Conservation (phyloP, 257 asterid species). For the Salvia splendens region DNA sequence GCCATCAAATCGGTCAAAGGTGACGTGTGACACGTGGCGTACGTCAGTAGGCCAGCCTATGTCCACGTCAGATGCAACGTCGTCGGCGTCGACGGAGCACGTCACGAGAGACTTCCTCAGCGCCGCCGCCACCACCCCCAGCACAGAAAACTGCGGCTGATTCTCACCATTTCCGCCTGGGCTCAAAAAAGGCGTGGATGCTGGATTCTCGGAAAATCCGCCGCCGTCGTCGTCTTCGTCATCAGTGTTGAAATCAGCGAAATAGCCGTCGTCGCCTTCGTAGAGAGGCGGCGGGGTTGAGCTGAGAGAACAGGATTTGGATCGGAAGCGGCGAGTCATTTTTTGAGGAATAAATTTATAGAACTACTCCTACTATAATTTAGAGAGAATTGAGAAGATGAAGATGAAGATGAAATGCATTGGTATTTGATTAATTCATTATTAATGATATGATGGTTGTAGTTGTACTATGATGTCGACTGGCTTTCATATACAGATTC, state of each 20-base stretch:
- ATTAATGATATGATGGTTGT: not conserved
- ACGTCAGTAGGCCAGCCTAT: slow-evolving; percentile 83
- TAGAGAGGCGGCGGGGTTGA: slow-evolving; percentile 30
- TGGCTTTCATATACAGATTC: too few relatives aligned
- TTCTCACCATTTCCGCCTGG: slow-evolving; percentile 5
- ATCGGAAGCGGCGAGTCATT: slow-evolving; percentile 68
- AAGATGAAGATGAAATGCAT: not conserved
- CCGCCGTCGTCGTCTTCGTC: slow-evolving; percentile 25
- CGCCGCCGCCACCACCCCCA: slow-evolving; percentile 60
- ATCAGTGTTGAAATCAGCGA: slow-evolving; percentile 35
- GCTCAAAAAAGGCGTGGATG: slow-evolving; percentile 46
- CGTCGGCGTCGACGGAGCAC: slow-evolving; percentile 64
- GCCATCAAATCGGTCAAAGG: slow-evolving; percentile 80
- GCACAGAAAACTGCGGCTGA: slow-evolving; percentile 48
- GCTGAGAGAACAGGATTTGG: slow-evolving; percentile 57
- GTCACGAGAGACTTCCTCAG: slow-evolving; percentile 69
- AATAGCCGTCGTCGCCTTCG: slow-evolving; percentile 41
- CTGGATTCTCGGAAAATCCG: slow-evolving; percentile 33
- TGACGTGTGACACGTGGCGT: slow-evolving; percentile 83
- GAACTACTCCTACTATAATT: too few relatives aligned
- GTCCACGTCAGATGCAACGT: slow-evolving; percentile 51
- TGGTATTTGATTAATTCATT: slow-evolving; percentile 1
- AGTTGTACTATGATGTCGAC: too few relatives aligned
- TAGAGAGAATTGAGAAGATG: not conserved
- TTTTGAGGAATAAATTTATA: too few relatives aligned